Conservation (phyloP, 371 early-diverging fungal genomes). For the Phascolomyces articulosus region DNA sequence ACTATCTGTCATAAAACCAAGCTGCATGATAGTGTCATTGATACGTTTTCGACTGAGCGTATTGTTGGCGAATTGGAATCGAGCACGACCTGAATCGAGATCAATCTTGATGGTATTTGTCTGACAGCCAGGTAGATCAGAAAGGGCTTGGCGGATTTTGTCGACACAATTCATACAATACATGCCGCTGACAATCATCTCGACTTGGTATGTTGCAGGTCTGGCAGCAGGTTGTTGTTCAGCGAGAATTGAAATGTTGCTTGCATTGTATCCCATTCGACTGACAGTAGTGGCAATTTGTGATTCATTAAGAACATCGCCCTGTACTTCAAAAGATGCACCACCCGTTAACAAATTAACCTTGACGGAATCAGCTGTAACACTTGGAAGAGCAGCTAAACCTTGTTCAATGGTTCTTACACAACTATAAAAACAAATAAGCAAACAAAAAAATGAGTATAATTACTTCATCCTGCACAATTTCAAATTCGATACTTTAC, state of each 20-base stretch:
- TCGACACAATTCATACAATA: conserved; percentile 68
- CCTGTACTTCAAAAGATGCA: conserved; percentile 44
- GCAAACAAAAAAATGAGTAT: too few relatives aligned
- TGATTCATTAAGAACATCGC: conserved; percentile 28
- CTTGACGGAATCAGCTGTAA: conserved; percentile 43
- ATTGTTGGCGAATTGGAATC: conserved; percentile 42
- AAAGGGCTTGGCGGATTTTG: conserved; percentile 53
- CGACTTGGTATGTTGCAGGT: conserved; percentile 20
- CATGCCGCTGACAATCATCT: conserved; percentile 65
- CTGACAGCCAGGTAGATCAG: conserved; percentile 37
- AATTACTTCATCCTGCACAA: too few relatives aligned
- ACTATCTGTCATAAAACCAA: conserved; percentile 58
- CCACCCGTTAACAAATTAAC: conserved; percentile 49
- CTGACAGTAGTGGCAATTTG: conserved; percentile 52
- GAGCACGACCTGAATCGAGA: conserved; percentile 48
- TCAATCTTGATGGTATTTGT: conserved; percentile 38
- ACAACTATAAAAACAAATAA: conserved; percentile 46
- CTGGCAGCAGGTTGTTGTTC: conserved; percentile 7
- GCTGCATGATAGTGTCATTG: conserved; percentile 43
- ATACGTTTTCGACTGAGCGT: conserved; percentile 37
- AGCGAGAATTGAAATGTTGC: conserved; percentile 32
- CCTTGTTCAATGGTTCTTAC: conserved; percentile 69
- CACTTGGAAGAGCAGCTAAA: conserved; percentile 57
- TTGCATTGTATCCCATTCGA: conserved; percentile 65
- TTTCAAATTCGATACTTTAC: too few relatives aligned